Percentiles rank a stretch among this genome's conserved stretches.
phyloP scores from a whole-genome alignment of 1,139 yeast species.

The Diutina sp. region DNA sequence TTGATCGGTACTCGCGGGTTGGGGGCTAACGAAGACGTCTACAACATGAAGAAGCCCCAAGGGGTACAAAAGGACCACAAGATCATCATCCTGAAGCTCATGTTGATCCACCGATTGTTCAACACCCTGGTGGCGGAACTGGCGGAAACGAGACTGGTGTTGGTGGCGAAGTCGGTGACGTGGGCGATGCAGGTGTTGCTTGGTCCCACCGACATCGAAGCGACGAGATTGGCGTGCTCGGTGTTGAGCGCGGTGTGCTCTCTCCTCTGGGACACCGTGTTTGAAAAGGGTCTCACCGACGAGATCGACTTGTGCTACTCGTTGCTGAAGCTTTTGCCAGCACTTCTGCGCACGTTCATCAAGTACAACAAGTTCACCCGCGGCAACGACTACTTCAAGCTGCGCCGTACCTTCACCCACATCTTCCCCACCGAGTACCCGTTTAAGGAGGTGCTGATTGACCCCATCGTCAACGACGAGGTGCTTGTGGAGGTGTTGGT shows the following conservation, averaged over 20 bases:
- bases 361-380: slow-evolving; percentile 42
- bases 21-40: slow-evolving; percentile 26
- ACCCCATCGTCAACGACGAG: slow-evolving; percentile 63
- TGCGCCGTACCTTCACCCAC: slow-evolving; percentile 50
- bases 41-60: slow-evolving; percentile 15
- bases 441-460: slow-evolving; percentile 52
- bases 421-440: slow-evolving; percentile 64
- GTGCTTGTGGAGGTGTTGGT: slow-evolving; percentile 59
- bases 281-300: slow-evolving; percentile 13
- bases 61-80: slow-evolving; percentile 33
- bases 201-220: slow-evolving; percentile 42
- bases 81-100: slow-evolving; percentile 42
- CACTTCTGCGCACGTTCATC: slow-evolving; percentile 36
- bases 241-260: slow-evolving; percentile 38
- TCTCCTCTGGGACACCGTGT: slow-evolving; percentile 20
- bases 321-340: slow-evolving; percentile 37
- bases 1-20: slow-evolving; percentile 44
- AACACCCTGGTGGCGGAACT: slow-evolving; percentile 30
- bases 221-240: slow-evolving; percentile 50
- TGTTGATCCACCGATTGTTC: slow-evolving; percentile 47
- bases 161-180: slow-evolving; percentile 39
- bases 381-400: slow-evolving; percentile 36
- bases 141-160: slow-evolving; percentile 23
- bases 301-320: slow-evolving; percentile 25
- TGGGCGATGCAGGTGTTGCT: slow-evolving; percentile 54